These are phyloP conservation scores for Daldinia caldariorum DNA, from an alignment of 495 filamentous ascomycete species.

Conservation along the genomic window DNA sequence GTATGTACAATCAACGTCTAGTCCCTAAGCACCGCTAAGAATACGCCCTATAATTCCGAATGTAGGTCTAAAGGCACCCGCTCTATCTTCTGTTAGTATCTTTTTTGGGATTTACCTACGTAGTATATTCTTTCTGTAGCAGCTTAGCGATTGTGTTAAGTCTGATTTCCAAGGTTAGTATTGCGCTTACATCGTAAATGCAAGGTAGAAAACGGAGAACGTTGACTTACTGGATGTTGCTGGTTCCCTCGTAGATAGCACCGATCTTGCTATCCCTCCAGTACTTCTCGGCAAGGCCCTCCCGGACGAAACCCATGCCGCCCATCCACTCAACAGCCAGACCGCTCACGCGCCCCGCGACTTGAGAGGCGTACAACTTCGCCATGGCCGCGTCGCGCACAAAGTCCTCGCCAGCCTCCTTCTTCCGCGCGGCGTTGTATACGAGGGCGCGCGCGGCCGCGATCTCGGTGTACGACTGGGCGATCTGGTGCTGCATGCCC, in stretches of 20 bases:
- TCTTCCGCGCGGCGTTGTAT: constrained; percentile 96
- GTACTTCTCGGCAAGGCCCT: constrained; percentile 98
- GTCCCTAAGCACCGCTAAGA: not conserved
- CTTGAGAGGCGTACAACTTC: constrained; percentile 93
- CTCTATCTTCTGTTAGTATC: not conserved
- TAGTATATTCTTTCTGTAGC: constrained; percentile 89
- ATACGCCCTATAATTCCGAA: not conserved
- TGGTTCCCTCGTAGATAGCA: constrained; percentile 96
- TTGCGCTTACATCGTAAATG: not conserved
- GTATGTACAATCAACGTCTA: constrained; percentile 9
- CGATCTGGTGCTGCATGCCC: constrained; percentile 98
- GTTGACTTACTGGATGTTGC: constrained; percentile 65
- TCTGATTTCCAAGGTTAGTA: constrained; percentile 71
- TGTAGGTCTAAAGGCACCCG: not conserved
- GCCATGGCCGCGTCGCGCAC: constrained; percentile 98
- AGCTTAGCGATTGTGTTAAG: constrained; percentile 93
- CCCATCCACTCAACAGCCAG: constrained; percentile 98
- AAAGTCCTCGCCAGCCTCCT: constrained; percentile 96
- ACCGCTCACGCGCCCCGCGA: constrained; percentile 86
- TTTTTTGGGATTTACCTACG: constrained; percentile 46
- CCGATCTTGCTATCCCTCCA: constrained; percentile 99
- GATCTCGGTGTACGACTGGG: constrained; percentile 95
- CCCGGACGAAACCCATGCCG: constrained; percentile 94
- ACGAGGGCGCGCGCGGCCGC: constrained; percentile 89
- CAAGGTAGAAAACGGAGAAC: not conserved